Evolutionary conservation across 2,329 filamentous ascomycete genomes (phyloP).

Genomic region (Fusarium zealandicum): DNA sequence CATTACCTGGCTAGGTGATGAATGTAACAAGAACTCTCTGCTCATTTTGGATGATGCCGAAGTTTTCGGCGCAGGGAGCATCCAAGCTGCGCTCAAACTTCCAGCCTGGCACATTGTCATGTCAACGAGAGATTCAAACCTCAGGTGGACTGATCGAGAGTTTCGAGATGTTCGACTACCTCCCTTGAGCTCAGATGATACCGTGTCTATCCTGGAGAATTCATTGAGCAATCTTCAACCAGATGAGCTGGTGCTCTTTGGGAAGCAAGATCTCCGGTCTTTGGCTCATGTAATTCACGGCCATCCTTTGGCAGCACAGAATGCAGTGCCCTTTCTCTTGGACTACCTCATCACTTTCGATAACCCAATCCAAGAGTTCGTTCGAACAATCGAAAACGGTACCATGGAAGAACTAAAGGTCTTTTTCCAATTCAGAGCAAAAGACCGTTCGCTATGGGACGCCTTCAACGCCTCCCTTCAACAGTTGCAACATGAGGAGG

Average conservation of each 20-base stretch:
- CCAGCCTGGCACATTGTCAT: not conserved
- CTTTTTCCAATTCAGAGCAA: not conserved
- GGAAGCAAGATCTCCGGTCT: not conserved
- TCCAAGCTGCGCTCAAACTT: not conserved
- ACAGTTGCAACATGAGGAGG: not conserved
- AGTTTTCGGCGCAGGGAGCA: not conserved
- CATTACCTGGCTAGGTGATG: not conserved
- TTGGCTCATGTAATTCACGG: not conserved
- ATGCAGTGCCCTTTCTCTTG: not conserved
- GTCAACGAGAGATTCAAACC: not conserved
- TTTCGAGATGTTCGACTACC: not conserved
- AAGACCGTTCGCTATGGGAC: not conserved
- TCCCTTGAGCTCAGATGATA: not conserved
- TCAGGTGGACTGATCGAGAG: not conserved
- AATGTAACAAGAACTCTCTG: not conserved
- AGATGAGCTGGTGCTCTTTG: not conserved
- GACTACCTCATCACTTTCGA: not conserved
- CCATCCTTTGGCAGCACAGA: conserved; percentile 1
- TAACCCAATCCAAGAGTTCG: not conserved
- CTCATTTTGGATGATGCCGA: conserved; percentile 1
- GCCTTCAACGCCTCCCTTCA: not conserved
- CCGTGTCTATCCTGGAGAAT: not conserved
- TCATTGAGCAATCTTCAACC: not conserved
- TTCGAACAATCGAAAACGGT: not conserved
- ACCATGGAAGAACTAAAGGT: not conserved